Evolutionary conservation across 169 alveolate species (phyloP).

Genomic region (Plasmodium relictum): DNA sequence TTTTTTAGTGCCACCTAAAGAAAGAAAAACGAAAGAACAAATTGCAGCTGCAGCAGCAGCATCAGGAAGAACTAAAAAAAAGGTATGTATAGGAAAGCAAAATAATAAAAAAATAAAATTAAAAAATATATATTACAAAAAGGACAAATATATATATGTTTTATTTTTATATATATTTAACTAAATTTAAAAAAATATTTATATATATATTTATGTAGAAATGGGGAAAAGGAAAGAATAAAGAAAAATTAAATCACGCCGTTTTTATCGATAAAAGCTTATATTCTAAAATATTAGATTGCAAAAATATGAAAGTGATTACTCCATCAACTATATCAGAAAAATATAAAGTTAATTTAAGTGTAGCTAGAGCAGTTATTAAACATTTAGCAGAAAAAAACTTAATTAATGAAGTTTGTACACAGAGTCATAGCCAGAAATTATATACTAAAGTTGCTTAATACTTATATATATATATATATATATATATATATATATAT

Average conservation of each 20-base stretch:
- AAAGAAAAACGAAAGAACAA: constrained; percentile 77
- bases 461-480: not conserved
- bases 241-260: constrained; percentile 96
- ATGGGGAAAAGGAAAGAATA: constrained; percentile 93
- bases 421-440: constrained; percentile 89
- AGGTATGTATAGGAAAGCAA: constrained; percentile 23
- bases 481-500: constrained; percentile 14
- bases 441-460: constrained; percentile 87
- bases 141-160: not conserved
- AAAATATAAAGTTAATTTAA: constrained; percentile 92
- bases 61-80: constrained; percentile 77
- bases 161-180: not conserved
- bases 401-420: constrained; percentile 90
- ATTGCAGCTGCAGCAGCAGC: constrained; percentile 81
- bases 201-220: constrained; percentile 88
- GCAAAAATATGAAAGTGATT: constrained; percentile 93
- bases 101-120: not conserved
- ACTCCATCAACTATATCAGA: constrained; percentile 94
- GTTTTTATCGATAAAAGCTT: constrained; percentile 95
- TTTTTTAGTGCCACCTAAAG: constrained; percentile 77
- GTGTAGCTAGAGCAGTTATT: constrained; percentile 93
- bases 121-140: not conserved
- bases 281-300: constrained; percentile 93
- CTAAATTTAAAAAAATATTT: no score
- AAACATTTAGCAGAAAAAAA: constrained; percentile 88